A percentile compares a stretch with the other conserved stretches of the same genome.
Conservation (phyloP, 352 stramenopile genomes). For the Globisporangium ultimum region DNA sequence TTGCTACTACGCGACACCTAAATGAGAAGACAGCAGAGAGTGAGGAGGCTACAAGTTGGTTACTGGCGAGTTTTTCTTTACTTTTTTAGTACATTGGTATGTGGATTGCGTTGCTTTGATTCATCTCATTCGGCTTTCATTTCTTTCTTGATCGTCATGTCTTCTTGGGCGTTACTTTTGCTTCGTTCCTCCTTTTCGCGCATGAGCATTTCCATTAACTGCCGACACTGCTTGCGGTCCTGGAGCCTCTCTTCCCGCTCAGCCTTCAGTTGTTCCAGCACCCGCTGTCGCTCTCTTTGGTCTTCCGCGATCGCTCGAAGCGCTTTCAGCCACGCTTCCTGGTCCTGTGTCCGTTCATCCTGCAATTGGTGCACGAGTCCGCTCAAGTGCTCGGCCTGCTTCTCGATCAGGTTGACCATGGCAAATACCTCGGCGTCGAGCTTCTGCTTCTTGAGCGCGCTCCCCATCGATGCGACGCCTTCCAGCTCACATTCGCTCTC, state of each 20-base stretch:
- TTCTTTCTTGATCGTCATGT: background rate
- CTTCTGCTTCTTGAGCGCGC: constrained; percentile 14
- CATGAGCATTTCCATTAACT: constrained; percentile 12
- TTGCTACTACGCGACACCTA: too few relatives aligned
- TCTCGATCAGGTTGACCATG: background rate
- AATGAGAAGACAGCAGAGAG: too few relatives aligned
- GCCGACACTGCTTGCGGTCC: constrained; percentile 9
- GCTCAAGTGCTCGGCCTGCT: background rate
- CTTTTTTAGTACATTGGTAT: background rate
- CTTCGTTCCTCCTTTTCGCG: constrained; percentile 1
- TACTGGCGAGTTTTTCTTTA: too few relatives aligned
- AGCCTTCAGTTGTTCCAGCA: constrained; percentile 8
- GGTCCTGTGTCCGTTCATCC: background rate
- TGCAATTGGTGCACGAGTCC: background rate
- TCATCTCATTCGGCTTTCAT: background rate
- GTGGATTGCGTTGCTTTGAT: background rate
- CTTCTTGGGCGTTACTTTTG: background rate
- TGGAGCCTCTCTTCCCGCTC: constrained; percentile 10
- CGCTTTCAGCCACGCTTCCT: background rate
- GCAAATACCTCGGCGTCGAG: background rate
- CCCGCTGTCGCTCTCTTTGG: constrained; percentile 8
- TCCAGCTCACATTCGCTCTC: background rate
- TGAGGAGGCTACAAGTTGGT: too few relatives aligned
- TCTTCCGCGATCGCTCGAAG: background rate
- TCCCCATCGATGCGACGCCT: background rate